Base-by-base conservation (phyloP, 1,284 basidiomycete species). In the Melampsora larici-populina region DNA sequence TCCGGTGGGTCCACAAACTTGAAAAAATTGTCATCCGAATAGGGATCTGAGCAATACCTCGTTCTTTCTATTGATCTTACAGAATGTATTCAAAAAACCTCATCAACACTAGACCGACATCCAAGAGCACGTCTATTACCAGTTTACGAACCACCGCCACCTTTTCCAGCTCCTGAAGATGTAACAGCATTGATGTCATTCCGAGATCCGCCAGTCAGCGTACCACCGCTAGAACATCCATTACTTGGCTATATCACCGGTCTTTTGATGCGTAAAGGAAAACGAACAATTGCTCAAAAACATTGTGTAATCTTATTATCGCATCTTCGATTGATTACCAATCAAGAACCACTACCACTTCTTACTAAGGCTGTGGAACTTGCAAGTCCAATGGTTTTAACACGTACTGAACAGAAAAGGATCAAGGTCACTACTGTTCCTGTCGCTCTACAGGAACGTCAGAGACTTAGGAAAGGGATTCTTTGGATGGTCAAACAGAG, bases 391-490 rank as follows among this genome's bases (percentile, higher is more conserved):
- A 48, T 64, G 9, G 75, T 77, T 15, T 21, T 64, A 8, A 77
- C 75, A 24, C 24, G 67, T 1, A 70, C 60, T 26, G 75, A 77
- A 64, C 55, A 63, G 18, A 70, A 69, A 36, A 66, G 75, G 9
- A 69, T 77, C 60, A 77, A 70, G 46, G 67, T 70, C 60, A 69
- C 67, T 21, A 77, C 75, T n/a, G 66, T 77, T 21, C 75, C 75
- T 11, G 55, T 77, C 24, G 24, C 75, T 29, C 48, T 77, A n/a
- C 58, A 58, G n/a, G 75, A 77, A 70, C 66, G 49, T 36, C 75
- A 77, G 68, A 18, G 58, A 11, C 55, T 66, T 26, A 29, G 75
- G 13, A 63, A 64, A 65, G 75, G 67, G 33, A 70, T 77, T 33
- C 62, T 77, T 15, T 70, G 67, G 66, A 77, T 77, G 55, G 58